A percentile compares a stretch with the other conserved stretches of the same genome.
Conservation (phyloP, 345 rosid species). For the Syzygium aqueum region DNA sequence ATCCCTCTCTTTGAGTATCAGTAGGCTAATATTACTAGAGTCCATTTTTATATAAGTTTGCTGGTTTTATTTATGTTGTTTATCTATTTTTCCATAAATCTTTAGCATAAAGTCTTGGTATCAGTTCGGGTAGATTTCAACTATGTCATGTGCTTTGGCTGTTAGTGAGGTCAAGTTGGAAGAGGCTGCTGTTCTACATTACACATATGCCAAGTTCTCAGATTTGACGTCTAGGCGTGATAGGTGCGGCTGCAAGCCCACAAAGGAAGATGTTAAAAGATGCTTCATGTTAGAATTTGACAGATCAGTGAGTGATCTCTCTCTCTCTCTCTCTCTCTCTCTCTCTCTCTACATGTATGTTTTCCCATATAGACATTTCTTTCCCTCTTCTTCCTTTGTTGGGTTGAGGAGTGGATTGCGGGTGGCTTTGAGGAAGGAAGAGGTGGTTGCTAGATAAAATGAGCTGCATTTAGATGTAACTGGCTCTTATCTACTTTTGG, state of each 20-base stretch:
- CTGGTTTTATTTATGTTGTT: neutral
- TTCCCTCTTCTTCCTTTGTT: neutral
- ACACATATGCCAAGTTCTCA: constrained; percentile 85
- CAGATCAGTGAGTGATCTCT: constrained; percentile 62
- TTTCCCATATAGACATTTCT: neutral
- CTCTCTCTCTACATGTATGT: neutral
- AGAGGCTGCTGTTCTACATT: constrained; percentile 93
- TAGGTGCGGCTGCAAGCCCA: constrained; percentile 97
- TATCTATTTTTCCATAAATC: neutral
- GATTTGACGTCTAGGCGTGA: constrained; percentile 92
- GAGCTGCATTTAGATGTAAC: neutral
- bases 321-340: neutral
- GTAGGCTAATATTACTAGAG: neutral
- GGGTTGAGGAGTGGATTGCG: neutral
- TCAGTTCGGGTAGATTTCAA: neutral
- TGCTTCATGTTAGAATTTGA: constrained; percentile 98
- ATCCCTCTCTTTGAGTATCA: neutral
- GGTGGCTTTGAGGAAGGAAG: neutral
- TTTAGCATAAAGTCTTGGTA: neutral
- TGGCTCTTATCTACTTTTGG: neutral
- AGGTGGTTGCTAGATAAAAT: neutral
- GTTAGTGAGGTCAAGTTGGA: constrained; percentile 81
- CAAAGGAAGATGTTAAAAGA: constrained; percentile 92
- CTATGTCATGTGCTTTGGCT: neutral
- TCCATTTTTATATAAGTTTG: neutral